phyloP scores from a whole-genome alignment of 805 yeast genomes.

The Lipomyces lipofer region DNA sequence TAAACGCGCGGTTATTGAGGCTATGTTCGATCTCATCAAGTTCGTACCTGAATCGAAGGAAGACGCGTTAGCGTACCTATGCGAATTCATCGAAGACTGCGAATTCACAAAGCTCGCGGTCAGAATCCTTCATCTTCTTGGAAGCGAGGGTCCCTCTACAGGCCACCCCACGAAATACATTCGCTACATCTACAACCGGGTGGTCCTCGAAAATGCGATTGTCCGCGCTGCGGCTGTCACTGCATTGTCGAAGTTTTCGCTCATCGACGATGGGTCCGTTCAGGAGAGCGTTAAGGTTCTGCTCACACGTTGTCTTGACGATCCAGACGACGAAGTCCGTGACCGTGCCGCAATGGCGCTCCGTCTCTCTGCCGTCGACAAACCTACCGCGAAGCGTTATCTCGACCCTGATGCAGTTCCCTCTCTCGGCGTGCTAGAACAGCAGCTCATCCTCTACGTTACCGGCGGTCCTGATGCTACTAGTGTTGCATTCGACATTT shows the following conservation, averaged over 20 bases:
- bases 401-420: conserved; percentile 68
- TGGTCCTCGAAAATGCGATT: conserved; percentile 91
- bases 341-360: conserved; percentile 92
- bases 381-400: conserved; percentile 46
- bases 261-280: conserved; percentile 68
- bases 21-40: conserved; percentile 85
- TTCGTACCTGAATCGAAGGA: conserved; percentile 83
- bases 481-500: conserved; percentile 66
- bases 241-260: conserved; percentile 87
- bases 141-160: conserved; percentile 91
- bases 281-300: conserved; percentile 70
- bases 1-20: conserved; percentile 86
- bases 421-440: conserved; percentile 77
- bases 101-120: conserved; percentile 92
- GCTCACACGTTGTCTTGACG: conserved; percentile 79
- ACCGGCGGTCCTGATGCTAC: conserved; percentile 48
- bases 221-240: conserved; percentile 95
- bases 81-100: conserved; percentile 98
- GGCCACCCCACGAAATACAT: conserved; percentile 85
- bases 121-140: conserved; percentile 87
- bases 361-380: conserved; percentile 50
- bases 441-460: conserved; percentile 71
- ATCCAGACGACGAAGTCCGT: conserved; percentile 94
- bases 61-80: conserved; percentile 77
- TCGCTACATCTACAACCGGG: conserved; percentile 94